phyloP scores from a whole-genome alignment of 2,329 filamentous ascomycete species.

The Ceratocystis diversiconidia region DNA sequence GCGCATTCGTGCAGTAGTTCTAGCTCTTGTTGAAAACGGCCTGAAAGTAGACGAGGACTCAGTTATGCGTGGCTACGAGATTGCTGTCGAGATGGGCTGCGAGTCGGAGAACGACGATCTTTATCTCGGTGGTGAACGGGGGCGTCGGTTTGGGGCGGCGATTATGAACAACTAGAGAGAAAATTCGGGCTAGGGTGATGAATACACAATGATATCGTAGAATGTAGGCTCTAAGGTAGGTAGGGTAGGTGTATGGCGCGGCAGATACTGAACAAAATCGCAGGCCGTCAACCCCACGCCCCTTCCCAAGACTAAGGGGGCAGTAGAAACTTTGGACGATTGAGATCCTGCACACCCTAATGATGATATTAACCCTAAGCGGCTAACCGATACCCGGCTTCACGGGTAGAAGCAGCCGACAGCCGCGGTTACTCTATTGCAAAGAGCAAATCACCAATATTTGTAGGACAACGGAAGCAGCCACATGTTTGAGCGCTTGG shows the following conservation, averaged over 20 bases:
- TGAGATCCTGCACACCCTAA: not conserved
- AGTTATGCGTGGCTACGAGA: slow-evolving; percentile 68
- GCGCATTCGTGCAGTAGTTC: slow-evolving; percentile 65
- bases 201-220: too few relatives aligned
- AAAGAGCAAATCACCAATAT: not conserved
- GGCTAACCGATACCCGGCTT: not conserved
- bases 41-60: slow-evolving; percentile 81
- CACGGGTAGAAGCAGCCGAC: not conserved
- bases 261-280: too few relatives aligned
- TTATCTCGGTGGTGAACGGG: slow-evolving; percentile 45
- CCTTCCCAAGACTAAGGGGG: too few relatives aligned
- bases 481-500: too few relatives aligned
- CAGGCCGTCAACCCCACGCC: too few relatives aligned
- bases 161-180: slow-evolving; percentile 13
- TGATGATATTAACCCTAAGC: too few relatives aligned
- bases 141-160: slow-evolving; percentile 35
- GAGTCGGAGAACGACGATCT: slow-evolving; percentile 44
- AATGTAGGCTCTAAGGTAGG: too few relatives aligned
- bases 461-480: too few relatives aligned
- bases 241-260: too few relatives aligned
- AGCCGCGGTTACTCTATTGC: not conserved
- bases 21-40: slow-evolving; percentile 67
- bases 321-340: too few relatives aligned
- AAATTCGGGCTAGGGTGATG: not conserved
- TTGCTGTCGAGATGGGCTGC: slow-evolving; percentile 60